These are phyloP conservation scores for Phalaenopsis aphrodite DNA, from an alignment of 106 monocot genomes.

Conservation along the genomic window DNA sequence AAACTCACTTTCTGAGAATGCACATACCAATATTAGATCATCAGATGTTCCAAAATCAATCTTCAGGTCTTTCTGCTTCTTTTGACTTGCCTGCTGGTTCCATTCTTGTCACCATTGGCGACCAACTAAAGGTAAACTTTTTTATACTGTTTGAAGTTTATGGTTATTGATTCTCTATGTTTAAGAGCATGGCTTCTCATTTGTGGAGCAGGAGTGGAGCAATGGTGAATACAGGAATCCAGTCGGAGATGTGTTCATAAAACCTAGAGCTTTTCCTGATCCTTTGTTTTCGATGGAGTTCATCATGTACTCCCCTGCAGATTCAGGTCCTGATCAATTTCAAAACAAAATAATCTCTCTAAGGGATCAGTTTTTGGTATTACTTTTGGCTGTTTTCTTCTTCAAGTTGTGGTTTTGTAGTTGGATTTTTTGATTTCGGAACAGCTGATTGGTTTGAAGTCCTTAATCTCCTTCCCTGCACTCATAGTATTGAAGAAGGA, in stretches of 20 bases:
- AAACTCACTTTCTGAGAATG: background rate
- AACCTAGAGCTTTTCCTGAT: background rate
- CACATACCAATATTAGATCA: background rate
- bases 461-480: too few relatives aligned
- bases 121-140: background rate
- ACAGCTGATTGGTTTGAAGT: too few relatives aligned
- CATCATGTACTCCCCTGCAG: background rate
- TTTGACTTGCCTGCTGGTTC: constrained; percentile 1
- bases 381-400: background rate
- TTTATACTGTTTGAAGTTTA: background rate
- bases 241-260: background rate
- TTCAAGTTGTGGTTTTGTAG: background rate
- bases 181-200: too few relatives aligned
- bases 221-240: background rate
- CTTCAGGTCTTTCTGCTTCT: background rate
- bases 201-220: background rate
- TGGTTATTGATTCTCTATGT: too few relatives aligned
- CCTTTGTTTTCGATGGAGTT: constrained; percentile 2
- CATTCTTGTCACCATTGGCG: constrained; percentile 7
- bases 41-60: background rate
- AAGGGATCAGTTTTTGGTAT: background rate
- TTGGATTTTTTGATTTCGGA: background rate
- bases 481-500: too few relatives aligned
- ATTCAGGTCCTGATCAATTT: background rate
- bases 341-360: background rate